Base-by-base conservation (phyloP, 148 eudicot species). In the Rhododendron ferrugineum region DNA sequence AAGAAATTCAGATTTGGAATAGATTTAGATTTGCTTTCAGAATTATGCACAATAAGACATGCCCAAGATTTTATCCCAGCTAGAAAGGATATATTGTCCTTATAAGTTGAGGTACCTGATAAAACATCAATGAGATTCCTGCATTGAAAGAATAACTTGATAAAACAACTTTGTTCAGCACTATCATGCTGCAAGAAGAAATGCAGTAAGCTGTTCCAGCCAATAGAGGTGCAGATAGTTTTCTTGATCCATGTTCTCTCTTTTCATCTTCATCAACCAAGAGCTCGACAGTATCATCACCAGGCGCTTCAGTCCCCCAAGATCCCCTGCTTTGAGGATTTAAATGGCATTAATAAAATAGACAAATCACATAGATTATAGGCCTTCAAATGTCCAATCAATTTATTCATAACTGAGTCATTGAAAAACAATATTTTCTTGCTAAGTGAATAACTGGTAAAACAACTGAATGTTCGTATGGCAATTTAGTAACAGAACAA, bases 171-270 rank as follows among this genome's bases (percentile, higher is more conserved):
- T 95, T 95, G 87, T 95, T 95, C 87, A 95, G 89, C 88, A 95
- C 88, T 89, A 93, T 95, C 98, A 95, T 95, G 90, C 95, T 91
- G 86, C 98, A 95, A 74, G 98, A 95, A 28, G 98, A 92, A 86
- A 95, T 73, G 85, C 98, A 95, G 60, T 94, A 94, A 85, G 96
- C 94, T 85, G 93, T 88, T 84, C 98, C 98, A 88, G 98, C 91
- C 81, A 94, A 54, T 18, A 93, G 90, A 78, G 98, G 96, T 49
- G 92, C 95, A 18, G 93, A 80, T 89, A 83, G 86, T 88, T 76
- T 92, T 82, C 86, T 86, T 42, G 86, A 74, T 85, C 90, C 89
- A 88, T 90, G 93, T 44, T 88, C 92, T 84, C 90, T 85, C 80
- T 90, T 90, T 82, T 87, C 93, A 80, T 86, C 91, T 73, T 77